Conservation (phyloP, 2,329 filamentous ascomycete genomes). For the Paraphaeosphaeria sporulosa region DNA sequence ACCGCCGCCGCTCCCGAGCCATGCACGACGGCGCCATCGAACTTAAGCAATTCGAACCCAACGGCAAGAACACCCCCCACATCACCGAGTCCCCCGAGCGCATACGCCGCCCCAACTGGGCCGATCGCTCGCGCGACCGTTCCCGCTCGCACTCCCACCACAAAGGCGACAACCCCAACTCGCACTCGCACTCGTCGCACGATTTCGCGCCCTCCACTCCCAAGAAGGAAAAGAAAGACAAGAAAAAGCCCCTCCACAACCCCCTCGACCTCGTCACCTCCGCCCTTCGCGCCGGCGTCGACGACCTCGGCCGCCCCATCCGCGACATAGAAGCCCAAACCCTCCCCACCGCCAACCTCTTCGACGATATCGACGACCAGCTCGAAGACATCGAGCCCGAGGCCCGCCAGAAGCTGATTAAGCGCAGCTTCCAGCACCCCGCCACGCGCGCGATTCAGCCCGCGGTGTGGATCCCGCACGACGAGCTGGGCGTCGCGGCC, state of each 20-base stretch:
- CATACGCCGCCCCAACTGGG: constrained; percentile 37
- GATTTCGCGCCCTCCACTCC: neutral
- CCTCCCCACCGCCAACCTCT: constrained; percentile 79
- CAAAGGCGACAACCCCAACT: constrained; percentile 22
- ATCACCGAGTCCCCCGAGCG: constrained; percentile 27
- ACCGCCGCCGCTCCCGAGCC: constrained; percentile 22
- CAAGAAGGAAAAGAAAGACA: constrained; percentile 26
- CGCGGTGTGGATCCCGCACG: constrained; percentile 91
- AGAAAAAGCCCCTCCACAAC: constrained; percentile 23
- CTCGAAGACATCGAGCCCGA: constrained; percentile 92
- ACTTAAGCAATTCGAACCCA: constrained; percentile 36
- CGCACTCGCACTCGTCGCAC: constrained; percentile 19
- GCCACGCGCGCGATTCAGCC: constrained; percentile 85
- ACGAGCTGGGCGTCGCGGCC: constrained; percentile 88
- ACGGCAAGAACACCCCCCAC: constrained; percentile 11
- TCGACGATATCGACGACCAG: constrained; percentile 87
- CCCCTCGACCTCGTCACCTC: constrained; percentile 39
- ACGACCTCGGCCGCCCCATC: constrained; percentile 41
- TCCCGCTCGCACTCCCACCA: constrained; percentile 37
- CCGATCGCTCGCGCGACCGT: constrained; percentile 35
- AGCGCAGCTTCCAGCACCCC: constrained; percentile 88
- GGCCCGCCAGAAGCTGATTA: constrained; percentile 84
- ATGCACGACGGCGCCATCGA: constrained; percentile 36
- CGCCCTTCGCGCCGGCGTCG: constrained; percentile 36
- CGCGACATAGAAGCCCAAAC: constrained; percentile 52